Evolutionary conservation across 2,329 filamentous ascomycete genomes (phyloP).

Genomic region (Leptographium procerum): DNA sequence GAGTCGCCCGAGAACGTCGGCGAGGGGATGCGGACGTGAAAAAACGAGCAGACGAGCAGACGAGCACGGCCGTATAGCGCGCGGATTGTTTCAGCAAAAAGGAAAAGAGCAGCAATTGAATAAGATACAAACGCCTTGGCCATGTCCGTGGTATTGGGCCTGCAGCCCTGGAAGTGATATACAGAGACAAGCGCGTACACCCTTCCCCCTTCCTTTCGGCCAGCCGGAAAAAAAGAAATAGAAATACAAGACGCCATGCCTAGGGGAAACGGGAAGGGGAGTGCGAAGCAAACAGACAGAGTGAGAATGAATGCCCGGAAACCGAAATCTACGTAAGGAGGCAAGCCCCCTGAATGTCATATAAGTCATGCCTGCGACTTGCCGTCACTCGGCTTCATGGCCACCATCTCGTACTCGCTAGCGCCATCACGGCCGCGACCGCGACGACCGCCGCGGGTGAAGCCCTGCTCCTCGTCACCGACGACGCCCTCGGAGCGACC

Average conservation of each 20-base stretch:
- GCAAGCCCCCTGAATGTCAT: background rate
- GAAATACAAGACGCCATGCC: background rate
- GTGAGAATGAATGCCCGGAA: background rate
- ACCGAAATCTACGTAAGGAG: background rate
- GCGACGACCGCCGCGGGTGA: slow-evolving; percentile 36
- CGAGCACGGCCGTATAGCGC: background rate
- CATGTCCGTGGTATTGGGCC: background rate
- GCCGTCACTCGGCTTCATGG: slow-evolving; percentile 26
- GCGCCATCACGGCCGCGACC: slow-evolving; percentile 42
- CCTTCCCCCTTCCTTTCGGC: background rate
- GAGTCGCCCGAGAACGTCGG: background rate
- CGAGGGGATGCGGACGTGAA: background rate
- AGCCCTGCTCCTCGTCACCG: slow-evolving; percentile 37
- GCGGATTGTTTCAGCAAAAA: background rate
- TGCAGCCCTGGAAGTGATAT: background rate
- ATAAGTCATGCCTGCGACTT: background rate
- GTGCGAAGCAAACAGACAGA: background rate
- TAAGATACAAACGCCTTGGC: background rate
- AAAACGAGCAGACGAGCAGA: background rate
- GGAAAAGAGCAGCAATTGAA: background rate
- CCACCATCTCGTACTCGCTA: slow-evolving; percentile 57
- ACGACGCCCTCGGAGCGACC: slow-evolving; percentile 2
- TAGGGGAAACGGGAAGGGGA: background rate
- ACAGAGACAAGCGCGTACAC: background rate
- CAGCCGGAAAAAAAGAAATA: background rate